These are phyloP conservation scores for Pelargonium fulgidum DNA, from an alignment of 441 rosid genomes.

Conservation along the genomic window DNA sequence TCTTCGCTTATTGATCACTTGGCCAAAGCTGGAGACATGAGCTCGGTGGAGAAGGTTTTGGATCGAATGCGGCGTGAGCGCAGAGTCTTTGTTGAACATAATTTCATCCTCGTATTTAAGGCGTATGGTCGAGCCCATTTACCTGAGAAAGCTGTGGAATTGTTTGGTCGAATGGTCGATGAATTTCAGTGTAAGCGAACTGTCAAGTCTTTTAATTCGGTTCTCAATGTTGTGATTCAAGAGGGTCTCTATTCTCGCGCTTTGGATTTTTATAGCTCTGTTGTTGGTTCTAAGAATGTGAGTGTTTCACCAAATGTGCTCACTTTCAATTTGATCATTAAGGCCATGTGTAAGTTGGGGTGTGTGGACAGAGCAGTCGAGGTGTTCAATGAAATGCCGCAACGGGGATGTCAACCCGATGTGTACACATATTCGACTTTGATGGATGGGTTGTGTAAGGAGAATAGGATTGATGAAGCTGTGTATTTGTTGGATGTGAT, in stretches of 20 bases:
- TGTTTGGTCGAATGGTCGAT: conserved; percentile 55
- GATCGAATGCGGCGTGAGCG: conserved; percentile 54
- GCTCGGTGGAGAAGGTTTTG: conserved; percentile 48
- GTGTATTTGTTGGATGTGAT: conserved; percentile 84
- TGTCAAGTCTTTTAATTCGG: conserved; percentile 56
- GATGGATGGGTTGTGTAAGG: conserved; percentile 92
- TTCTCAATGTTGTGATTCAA: conserved; percentile 58
- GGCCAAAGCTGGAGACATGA: conserved; percentile 52
- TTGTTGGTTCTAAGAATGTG: conserved; percentile 37
- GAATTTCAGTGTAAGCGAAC: conserved; percentile 35
- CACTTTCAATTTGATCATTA: conserved; percentile 67
- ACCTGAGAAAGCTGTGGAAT: conserved; percentile 54
- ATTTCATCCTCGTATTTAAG: conserved; percentile 53
- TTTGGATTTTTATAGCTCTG: conserved; percentile 55
- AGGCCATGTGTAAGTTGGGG: conserved; percentile 66
- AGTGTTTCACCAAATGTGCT: conserved; percentile 57
- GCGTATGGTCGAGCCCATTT: conserved; percentile 70
- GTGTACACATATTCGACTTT: conserved; percentile 74
- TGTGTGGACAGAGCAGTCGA: conserved; percentile 59
- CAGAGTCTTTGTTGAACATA: conserved; percentile 48
- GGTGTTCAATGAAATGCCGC: conserved; percentile 65
- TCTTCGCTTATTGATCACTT: conserved; percentile 52
- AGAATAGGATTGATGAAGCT: conserved; percentile 69
- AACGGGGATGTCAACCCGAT: conserved; percentile 53
- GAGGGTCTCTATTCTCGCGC: conserved; percentile 52